phyloP scores from a whole-genome alignment of 2,329 filamentous ascomycete species.

The Camillea tinctor region DNA sequence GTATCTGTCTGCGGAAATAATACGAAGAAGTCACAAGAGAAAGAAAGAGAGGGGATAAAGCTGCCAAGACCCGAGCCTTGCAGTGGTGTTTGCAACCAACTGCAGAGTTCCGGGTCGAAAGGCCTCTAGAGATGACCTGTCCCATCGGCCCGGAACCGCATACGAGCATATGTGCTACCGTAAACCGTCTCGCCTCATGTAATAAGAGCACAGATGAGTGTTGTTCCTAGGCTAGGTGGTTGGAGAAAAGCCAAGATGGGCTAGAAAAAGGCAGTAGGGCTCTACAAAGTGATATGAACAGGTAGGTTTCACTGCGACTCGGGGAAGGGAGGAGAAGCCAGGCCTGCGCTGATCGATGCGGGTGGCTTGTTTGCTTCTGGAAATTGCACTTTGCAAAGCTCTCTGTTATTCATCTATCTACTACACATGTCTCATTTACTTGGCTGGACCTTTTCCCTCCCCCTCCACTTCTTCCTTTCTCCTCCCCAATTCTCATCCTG shows the following conservation, averaged over 20 bases:
- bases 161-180: background rate
- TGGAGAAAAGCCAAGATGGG: background rate
- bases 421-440: background rate
- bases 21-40: background rate
- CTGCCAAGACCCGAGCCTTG: background rate
- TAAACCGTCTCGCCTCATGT: too few species aligned
- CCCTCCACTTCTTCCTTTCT: background rate
- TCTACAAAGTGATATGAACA: background rate
- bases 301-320: background rate
- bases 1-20: background rate
- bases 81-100: background rate
- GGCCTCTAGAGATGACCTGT: background rate
- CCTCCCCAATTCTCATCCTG: background rate
- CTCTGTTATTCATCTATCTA: background rate
- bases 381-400: background rate
- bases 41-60: constrained; percentile 4
- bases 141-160: background rate
- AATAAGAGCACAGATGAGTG: background rate
- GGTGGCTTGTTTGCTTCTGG: background rate
- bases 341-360: too few species aligned
- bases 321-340: background rate
- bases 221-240: too few species aligned
- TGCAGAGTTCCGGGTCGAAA: background rate
- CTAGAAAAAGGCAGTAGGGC: background rate
- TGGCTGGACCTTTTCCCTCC: background rate